Conservation (phyloP, 2,329 filamentous ascomycete species). For the Malbranchea zuffiana region DNA sequence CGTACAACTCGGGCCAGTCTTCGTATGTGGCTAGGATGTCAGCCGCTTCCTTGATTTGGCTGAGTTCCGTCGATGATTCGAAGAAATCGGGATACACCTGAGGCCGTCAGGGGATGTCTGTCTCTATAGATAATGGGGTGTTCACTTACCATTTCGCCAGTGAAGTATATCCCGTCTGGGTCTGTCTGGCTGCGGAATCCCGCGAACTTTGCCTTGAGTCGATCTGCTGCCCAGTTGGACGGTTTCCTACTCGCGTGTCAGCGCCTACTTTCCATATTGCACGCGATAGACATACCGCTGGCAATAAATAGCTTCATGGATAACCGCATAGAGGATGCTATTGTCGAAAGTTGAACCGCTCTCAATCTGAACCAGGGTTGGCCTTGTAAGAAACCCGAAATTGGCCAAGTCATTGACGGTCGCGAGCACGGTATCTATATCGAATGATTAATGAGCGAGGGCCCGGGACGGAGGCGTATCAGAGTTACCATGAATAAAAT, state of each 20-base stretch:
- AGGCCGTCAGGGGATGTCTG: slow-evolving; percentile 1
- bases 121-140: slow-evolving; percentile 1
- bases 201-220: slow-evolving; percentile 25
- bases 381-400: slow-evolving; percentile 63
- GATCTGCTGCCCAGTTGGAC: slow-evolving; percentile 64
- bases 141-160: slow-evolving; percentile 64
- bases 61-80: slow-evolving; percentile 65
- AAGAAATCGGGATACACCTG: slow-evolving; percentile 73
- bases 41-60: slow-evolving; percentile 56
- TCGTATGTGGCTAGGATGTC: slow-evolving; percentile 56
- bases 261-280: neutral
- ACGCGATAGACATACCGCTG: slow-evolving; percentile 40
- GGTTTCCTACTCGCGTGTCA: slow-evolving; percentile 30
- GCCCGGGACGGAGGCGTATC: too few relatives aligned
- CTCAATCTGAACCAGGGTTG: slow-evolving; percentile 60
- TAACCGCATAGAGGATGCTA: slow-evolving; percentile 68
- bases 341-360: slow-evolving; percentile 58
- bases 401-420: slow-evolving; percentile 62
- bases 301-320: slow-evolving; percentile 85
- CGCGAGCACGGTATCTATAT: slow-evolving; percentile 52
- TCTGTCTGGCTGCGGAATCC: slow-evolving; percentile 38
- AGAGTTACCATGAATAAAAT: slow-evolving; percentile 53
- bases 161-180: slow-evolving; percentile 58
- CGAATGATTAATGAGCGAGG: slow-evolving; percentile 1
- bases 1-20: slow-evolving; percentile 68